Conservation (phyloP, 2,329 filamentous ascomycete genomes). For the Stylonectria norvegica region DNA sequence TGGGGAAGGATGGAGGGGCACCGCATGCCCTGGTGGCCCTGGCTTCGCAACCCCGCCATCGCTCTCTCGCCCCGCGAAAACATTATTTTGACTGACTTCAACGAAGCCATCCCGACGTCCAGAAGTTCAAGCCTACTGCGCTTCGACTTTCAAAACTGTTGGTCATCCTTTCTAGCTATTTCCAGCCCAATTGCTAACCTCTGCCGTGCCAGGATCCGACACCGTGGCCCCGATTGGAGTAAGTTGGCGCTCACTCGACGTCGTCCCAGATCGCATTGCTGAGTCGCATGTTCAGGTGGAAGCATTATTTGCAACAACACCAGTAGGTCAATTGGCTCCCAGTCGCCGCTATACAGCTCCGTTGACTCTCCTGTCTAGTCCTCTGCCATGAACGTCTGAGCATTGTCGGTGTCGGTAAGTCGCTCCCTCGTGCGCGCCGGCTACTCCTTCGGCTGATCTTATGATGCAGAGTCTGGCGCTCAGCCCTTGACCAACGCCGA, state of each 20-base stretch:
- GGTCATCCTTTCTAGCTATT: no score
- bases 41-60: slow-evolving; percentile 7
- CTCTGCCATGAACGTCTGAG: slow-evolving; percentile 96
- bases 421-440: slow-evolving; percentile 8
- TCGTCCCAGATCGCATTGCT: slow-evolving; percentile 21
- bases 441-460: slow-evolving; percentile 16
- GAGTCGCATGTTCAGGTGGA: slow-evolving; percentile 59
- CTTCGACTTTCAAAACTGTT: slow-evolving; percentile 93
- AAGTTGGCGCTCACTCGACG: slow-evolving; percentile 42
- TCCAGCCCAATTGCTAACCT: slow-evolving; percentile 14
- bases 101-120: slow-evolving; percentile 80
- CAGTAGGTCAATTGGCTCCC: slow-evolving; percentile 55
- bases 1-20: slow-evolving; percentile 10
- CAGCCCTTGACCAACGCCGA: slow-evolving; percentile 94
- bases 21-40: no score
- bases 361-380: slow-evolving; percentile 52
- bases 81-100: slow-evolving; percentile 19
- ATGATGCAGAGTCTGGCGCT: slow-evolving; percentile 74
- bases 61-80: background rate
- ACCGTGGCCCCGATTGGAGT: slow-evolving; percentile 99
- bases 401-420: slow-evolving; percentile 91
- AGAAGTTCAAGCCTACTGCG: slow-evolving; percentile 93
- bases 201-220: slow-evolving; percentile 65
- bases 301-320: slow-evolving; percentile 88
- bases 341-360: background rate